Percentiles rank a stretch among this genome's conserved stretches.
These are phyloP conservation scores for Colletotrichum incanum DNA, from an alignment of 2,329 filamentous ascomycete species.

Conservation along the genomic window DNA sequence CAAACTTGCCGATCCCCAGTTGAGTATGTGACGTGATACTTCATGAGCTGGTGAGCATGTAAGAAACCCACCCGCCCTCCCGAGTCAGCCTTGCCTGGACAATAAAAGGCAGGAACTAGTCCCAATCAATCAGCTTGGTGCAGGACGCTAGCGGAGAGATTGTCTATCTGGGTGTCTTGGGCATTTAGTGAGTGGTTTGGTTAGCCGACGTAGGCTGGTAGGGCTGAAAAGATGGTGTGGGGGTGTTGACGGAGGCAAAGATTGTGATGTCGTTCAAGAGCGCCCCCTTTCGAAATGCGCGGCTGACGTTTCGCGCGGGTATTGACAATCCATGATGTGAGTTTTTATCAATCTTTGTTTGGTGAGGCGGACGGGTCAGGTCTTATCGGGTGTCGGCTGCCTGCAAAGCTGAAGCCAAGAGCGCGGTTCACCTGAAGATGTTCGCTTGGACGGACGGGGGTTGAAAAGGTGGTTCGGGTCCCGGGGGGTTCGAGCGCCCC, in stretches of 20 bases:
- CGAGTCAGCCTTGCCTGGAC: conserved; percentile 40
- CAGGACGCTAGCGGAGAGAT: conserved; percentile 35
- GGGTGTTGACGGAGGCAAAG: neutral
- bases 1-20: conserved; percentile 11
- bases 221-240: conserved; percentile 28
- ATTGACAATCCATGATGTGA: neutral
- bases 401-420: conserved; percentile 2
- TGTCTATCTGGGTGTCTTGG: conserved; percentile 15
- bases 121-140: conserved; percentile 26
- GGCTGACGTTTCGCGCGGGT: conserved; percentile 6
- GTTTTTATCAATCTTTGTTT: neutral
- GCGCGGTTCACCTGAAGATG: conserved; percentile 10
- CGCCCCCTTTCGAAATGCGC: neutral
- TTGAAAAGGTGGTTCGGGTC: neutral
- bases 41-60: neutral
- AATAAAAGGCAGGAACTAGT: conserved; percentile 34
- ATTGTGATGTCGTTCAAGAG: neutral
- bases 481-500: neutral
- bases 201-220: conserved; percentile 20
- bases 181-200: conserved; percentile 14
- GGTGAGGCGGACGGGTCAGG: conserved; percentile 10
- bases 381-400: neutral
- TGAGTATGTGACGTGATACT: conserved; percentile 5
- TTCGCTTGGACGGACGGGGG: neutral
- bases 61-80: neutral